Percentiles rank a stretch among this genome's conserved stretches.
These are phyloP conservation scores for Pyricularia sp. DNA, from an alignment of 2,329 filamentous ascomycete genomes.

Conservation along the genomic window DNA sequence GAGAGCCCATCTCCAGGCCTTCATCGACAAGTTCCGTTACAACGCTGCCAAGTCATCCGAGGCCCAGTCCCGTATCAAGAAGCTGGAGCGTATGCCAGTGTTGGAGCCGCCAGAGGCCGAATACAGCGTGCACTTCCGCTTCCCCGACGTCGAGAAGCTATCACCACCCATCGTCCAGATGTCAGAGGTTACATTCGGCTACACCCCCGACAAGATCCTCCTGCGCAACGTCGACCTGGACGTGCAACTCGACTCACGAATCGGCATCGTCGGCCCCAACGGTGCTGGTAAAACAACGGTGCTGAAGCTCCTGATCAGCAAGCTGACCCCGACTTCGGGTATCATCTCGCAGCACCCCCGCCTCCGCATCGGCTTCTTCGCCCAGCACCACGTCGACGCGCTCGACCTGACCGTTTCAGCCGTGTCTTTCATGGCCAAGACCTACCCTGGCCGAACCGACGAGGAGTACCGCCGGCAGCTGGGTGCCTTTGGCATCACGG, in stretches of 20 bases:
- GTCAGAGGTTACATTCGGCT: slow-evolving; percentile 86
- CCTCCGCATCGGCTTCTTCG: slow-evolving; percentile 90
- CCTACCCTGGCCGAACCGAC: slow-evolving; percentile 81
- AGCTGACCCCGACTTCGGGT: slow-evolving; percentile 66
- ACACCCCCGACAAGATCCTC: slow-evolving; percentile 68
- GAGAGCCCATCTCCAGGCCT: slow-evolving; percentile 87
- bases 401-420: slow-evolving; percentile 82
- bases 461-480: slow-evolving; percentile 95
- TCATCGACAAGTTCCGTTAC: slow-evolving; percentile 99
- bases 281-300: slow-evolving; percentile 96
- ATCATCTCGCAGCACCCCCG: slow-evolving; percentile 83
- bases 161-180: slow-evolving; percentile 98
- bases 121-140: slow-evolving; percentile 94
- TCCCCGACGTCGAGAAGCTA: slow-evolving; percentile 95
- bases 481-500: slow-evolving; percentile 82
- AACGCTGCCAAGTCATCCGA: slow-evolving; percentile 98
- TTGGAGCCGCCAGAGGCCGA: slow-evolving; percentile 84
- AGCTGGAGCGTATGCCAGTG: slow-evolving; percentile 92
- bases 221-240: slow-evolving; percentile 85
- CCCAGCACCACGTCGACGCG: slow-evolving; percentile 96
- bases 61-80: slow-evolving; percentile 98
- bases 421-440: slow-evolving; percentile 92
- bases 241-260: slow-evolving; percentile 94
- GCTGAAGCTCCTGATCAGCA: slow-evolving; percentile 92
- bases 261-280: slow-evolving; percentile 98